Evolutionary conservation across 192 early-diverging fungal genomes (phyloP).

Genomic region (Backusella liffmaniae): DNA sequence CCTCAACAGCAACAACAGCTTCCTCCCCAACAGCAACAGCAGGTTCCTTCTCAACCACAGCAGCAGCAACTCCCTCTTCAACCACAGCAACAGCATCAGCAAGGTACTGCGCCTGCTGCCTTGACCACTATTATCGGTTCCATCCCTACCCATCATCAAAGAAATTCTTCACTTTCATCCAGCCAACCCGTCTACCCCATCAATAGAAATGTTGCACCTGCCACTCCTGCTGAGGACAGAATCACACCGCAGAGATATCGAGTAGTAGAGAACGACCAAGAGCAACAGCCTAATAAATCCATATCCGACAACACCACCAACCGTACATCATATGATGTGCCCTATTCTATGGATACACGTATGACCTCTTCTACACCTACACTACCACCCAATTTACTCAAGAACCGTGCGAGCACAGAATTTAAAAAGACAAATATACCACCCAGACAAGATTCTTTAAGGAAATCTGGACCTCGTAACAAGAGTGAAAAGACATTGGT

Average conservation of each 20-base stretch:
- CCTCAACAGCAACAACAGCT: neutral
- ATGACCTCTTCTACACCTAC: neutral
- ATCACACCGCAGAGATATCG: neutral
- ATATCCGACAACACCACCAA: neutral
- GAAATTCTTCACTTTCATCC: neutral
- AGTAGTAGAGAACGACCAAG: neutral
- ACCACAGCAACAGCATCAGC: neutral
- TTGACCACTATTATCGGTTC: slow-evolving; percentile 8
- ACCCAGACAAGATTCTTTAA: slow-evolving; percentile 16
- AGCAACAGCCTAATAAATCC: slow-evolving; percentile 7
- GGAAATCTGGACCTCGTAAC: neutral
- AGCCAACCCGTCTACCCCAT: neutral
- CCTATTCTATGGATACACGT: neutral
- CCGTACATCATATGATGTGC: neutral
- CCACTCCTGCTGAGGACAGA: neutral
- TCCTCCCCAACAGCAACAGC: neutral
- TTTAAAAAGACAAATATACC: slow-evolving; percentile 7
- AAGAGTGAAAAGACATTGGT: neutral
- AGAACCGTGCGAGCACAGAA: neutral
- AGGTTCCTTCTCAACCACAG: neutral
- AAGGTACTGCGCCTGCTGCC: neutral
- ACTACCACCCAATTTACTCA: neutral
- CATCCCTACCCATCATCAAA: neutral
- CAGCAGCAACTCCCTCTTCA: neutral
- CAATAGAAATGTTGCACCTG: neutral